Base-by-base conservation (phyloP, 768 basidiomycete genomes). In the Agaricus blazei region DNA sequence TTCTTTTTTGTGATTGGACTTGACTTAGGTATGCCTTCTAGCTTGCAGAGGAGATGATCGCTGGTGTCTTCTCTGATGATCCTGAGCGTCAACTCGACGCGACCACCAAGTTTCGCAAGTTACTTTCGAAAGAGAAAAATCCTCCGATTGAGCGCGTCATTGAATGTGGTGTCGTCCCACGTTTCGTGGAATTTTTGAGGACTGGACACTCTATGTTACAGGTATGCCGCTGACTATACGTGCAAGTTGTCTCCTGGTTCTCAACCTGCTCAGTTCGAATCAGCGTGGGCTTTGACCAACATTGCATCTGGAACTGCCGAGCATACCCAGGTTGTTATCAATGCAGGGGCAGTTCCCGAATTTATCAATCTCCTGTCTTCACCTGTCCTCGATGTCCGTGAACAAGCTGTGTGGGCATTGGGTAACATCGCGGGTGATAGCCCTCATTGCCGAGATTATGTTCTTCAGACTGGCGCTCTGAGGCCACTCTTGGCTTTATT, bases 381-480 rank as follows among this genome's bases (percentile, higher is more conserved):
- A n/a, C 77, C 85, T 42, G 93, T 97, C 37, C 79, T 94, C 57
- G 97, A 99, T 72, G 97, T 99, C 58, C 87, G 96, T 58, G 97
- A 99, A 74, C 97, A 99, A 73, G 97, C 97, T 26, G 97, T 99
- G 26, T 99, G 96, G 97, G 97, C 97, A 23, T 80, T 99, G 58
- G 97, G 97, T 56, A 99, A 99, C 75, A 98, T 99, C 60, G 97
- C 97, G 51, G 97, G 97, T 58, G 97, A 99, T 71, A 96, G 93
- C 61, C 97, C 97, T 23, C 85, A 90, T 67, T 99, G 97, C 80
- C 77, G 97, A 65, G 97, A 99, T 68, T 95, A 94, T 64, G 97
- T 98, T 51, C 82, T 99, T 49, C 87, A 92, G 65, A 85, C 91
- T 67, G 94, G 94, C 58, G 96, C 97, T 31, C 76, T 99, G 58